A percentile compares a stretch with the other conserved stretches of the same genome.
Evolutionary conservation across 2,329 filamentous ascomycete species (phyloP).

Genomic region (Didymosphaeria variabile): DNA sequence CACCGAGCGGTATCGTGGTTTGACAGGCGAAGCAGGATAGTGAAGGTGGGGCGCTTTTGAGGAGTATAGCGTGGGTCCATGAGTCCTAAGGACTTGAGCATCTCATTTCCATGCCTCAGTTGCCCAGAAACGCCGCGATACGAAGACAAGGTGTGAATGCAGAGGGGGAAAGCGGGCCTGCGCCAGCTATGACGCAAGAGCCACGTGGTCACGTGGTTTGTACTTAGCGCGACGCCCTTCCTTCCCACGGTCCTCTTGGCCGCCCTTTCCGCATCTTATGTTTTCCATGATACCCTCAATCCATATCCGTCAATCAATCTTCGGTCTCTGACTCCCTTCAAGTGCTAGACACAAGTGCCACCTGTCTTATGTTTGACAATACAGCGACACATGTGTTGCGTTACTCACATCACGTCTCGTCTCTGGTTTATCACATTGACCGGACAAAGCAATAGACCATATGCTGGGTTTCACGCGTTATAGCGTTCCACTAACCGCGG

Average conservation of each 20-base stretch:
- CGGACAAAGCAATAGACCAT: neutral
- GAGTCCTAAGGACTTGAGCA: neutral
- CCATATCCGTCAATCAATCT: neutral
- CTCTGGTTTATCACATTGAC: neutral
- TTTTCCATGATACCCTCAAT: neutral
- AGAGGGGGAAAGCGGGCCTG: neutral
- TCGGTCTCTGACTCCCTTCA: neutral
- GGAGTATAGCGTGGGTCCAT: neutral
- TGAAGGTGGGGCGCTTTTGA: neutral
- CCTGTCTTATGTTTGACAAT: neutral
- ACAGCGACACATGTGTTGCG: neutral
- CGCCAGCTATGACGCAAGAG: constrained; percentile 5
- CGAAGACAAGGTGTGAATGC: neutral
- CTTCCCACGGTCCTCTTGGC: neutral
- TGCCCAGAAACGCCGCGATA: neutral
- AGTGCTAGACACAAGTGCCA: neutral
- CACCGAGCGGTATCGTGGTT: constrained; percentile 2
- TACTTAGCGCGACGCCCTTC: constrained; percentile 1
- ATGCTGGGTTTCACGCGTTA: neutral
- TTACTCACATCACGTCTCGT: neutral
- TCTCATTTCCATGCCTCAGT: neutral
- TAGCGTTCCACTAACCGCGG: neutral
- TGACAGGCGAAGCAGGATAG: neutral
- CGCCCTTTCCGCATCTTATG: neutral
- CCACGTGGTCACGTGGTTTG: constrained; percentile 12